A percentile compares a stretch with the other conserved stretches of the same genome.
phyloP scores from a whole-genome alignment of 2,329 filamentous ascomycete species.

The Trichophyton mentagrophytes region DNA sequence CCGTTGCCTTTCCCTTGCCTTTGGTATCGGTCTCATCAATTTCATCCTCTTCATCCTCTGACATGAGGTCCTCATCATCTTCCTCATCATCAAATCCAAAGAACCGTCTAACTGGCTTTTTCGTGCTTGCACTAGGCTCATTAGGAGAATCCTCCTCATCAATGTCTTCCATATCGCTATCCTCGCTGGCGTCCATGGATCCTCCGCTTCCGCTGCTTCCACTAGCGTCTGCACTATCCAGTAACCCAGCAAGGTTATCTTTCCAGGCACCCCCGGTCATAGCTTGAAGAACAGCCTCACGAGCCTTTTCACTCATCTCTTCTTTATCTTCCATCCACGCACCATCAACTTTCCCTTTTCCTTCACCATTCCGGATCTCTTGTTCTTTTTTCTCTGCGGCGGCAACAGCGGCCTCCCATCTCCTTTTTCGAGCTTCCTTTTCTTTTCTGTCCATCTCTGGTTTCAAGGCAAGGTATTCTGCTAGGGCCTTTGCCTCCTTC shows the following conservation, averaged over 20 bases:
- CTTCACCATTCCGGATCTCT: constrained; percentile 61
- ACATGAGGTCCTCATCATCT: constrained; percentile 29
- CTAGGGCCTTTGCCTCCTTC: constrained; percentile 86
- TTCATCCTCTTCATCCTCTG: constrained; percentile 27
- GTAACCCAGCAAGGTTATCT: constrained; percentile 29
- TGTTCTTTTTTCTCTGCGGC: constrained; percentile 70
- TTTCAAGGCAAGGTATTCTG: constrained; percentile 88
- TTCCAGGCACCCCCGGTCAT: constrained; percentile 48
- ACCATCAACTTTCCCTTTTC: constrained; percentile 56
- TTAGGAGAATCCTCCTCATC: constrained; percentile 19
- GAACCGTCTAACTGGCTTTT: constrained; percentile 25
- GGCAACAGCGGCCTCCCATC: constrained; percentile 83
- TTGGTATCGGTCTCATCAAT: constrained; percentile 12
- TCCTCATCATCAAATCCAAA: constrained; percentile 39
- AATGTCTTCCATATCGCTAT: constrained; percentile 26
- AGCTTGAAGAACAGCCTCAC: constrained; percentile 61
- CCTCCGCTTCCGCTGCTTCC: constrained; percentile 19
- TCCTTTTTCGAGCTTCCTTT: constrained; percentile 64
- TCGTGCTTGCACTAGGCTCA: constrained; percentile 16
- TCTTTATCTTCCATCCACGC: constrained; percentile 95
- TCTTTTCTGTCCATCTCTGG: constrained; percentile 95
- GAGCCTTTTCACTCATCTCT: constrained; percentile 70
- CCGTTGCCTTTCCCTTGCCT: constrained; percentile 26
- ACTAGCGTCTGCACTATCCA: constrained; percentile 25
- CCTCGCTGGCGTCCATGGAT: constrained; percentile 22